These are phyloP conservation scores for Orychophragmus violaceus DNA, from an alignment of 345 rosid genomes.

Conservation along the genomic window DNA sequence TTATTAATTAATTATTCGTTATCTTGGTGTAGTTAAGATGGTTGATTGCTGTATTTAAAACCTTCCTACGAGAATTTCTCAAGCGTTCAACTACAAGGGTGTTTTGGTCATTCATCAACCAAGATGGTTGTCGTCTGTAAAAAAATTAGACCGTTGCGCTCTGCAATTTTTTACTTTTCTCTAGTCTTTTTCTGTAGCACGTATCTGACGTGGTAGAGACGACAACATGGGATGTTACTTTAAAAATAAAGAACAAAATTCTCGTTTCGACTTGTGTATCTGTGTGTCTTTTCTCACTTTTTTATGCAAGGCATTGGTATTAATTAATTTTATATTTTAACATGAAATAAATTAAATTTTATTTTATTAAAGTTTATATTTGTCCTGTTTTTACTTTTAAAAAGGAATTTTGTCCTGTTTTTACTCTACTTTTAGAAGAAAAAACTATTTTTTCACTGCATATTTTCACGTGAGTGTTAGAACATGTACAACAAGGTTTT, in stretches of 20 bases:
- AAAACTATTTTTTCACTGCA: slow-evolving; percentile 24
- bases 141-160: slow-evolving; percentile 25
- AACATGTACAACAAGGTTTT: no score
- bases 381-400: slow-evolving; percentile 3
- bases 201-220: slow-evolving; percentile 26
- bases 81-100: neutral
- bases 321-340: neutral
- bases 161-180: neutral
- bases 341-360: neutral
- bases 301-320: neutral
- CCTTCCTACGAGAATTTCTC: neutral
- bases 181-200: slow-evolving; percentile 17
- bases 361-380: slow-evolving; percentile 7
- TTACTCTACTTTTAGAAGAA: neutral
- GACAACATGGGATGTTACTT: slow-evolving; percentile 23
- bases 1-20: neutral
- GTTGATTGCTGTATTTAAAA: slow-evolving; percentile 5
- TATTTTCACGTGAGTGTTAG: slow-evolving; percentile 31
- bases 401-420: neutral
- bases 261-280: slow-evolving; percentile 1
- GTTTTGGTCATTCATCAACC: neutral
- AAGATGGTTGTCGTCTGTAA: neutral
- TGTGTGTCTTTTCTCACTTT: neutral
- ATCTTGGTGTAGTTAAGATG: neutral
- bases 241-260: neutral